Conservation (phyloP, 139 green algal species). For the Micractinium conductrix region DNA sequence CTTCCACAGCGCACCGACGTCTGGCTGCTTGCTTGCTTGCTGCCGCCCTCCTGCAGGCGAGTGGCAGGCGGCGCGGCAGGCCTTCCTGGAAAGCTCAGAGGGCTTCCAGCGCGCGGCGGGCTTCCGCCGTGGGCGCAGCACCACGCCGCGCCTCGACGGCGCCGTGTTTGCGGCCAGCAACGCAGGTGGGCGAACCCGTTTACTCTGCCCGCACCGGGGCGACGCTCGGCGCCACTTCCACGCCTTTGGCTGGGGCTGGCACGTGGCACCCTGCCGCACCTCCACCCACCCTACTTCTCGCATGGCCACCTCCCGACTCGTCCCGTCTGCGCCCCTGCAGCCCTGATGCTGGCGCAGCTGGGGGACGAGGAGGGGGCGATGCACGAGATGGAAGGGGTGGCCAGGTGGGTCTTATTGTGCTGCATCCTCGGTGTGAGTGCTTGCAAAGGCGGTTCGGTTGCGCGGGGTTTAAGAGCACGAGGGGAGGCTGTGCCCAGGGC, state of each 20-base stretch:
- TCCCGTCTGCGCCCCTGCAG: conserved; percentile 40
- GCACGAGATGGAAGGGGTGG: conserved; percentile 54
- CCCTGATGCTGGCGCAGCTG: conserved; percentile 80
- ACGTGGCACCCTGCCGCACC: not conserved
- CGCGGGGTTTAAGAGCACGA: no score
- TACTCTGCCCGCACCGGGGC: not conserved
- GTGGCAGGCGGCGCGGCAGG: conserved; percentile 49
- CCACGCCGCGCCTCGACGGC: conserved; percentile 71
- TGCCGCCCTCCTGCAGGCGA: conserved; percentile 15
- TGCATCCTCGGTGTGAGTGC: not conserved
- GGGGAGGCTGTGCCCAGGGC: no score
- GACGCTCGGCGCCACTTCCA: not conserved
- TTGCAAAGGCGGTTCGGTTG: no score
- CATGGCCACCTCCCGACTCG: not conserved
- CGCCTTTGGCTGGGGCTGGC: not conserved
- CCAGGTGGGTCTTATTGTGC: not conserved
- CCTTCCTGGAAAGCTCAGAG: conserved; percentile 59
- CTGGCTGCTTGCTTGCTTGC: not conserved
- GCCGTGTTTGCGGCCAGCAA: conserved; percentile 61
- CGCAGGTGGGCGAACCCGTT: not conserved
- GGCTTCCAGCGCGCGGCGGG: conserved; percentile 73
- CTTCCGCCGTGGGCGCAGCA: conserved; percentile 60
- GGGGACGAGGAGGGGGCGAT: conserved; percentile 64
- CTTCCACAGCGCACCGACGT: not conserved
- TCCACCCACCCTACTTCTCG: not conserved